A percentile compares a stretch with the other conserved stretches of the same genome.
Evolutionary conservation across 495 filamentous ascomycete genomes (phyloP).

Genomic region (Xylaria sp.): DNA sequence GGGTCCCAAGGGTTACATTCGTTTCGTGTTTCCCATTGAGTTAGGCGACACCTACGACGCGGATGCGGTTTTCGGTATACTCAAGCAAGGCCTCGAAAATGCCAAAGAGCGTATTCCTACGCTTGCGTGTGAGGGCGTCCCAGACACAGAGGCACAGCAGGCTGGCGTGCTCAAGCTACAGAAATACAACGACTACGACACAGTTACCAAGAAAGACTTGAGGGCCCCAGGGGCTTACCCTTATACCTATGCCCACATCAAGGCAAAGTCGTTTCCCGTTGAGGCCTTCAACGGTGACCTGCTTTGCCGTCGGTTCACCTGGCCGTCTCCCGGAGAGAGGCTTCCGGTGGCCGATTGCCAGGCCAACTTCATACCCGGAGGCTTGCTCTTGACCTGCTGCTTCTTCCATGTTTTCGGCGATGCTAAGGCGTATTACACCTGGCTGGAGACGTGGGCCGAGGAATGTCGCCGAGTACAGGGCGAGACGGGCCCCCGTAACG

Average conservation of each 20-base stretch:
- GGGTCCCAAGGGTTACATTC: constrained; percentile 46
- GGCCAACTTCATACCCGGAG: constrained; percentile 47
- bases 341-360: constrained; percentile 43
- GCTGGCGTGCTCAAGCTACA: constrained; percentile 42
- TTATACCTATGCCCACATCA: constrained; percentile 41
- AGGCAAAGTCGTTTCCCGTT: constrained; percentile 42
- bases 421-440: constrained; percentile 41
- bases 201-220: constrained; percentile 43
- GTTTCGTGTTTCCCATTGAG: constrained; percentile 45
- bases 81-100: constrained; percentile 40
- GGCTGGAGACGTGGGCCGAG: constrained; percentile 48
- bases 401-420: constrained; percentile 48
- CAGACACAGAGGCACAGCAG: constrained; percentile 38
- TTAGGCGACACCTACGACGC: constrained; percentile 30
- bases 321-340: constrained; percentile 41
- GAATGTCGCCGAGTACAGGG: constrained; percentile 45
- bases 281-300: constrained; percentile 42
- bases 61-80: constrained; percentile 35
- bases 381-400: constrained; percentile 34
- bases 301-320: constrained; percentile 42
- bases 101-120: constrained; percentile 39
- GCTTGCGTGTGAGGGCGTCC: constrained; percentile 43
- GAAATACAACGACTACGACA: constrained; percentile 30
- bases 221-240: constrained; percentile 35
- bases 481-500: constrained; percentile 24